These are phyloP conservation scores for Ceratobasidium sp. DNA, from an alignment of 1,284 basidiomycete species.

Conservation along the genomic window DNA sequence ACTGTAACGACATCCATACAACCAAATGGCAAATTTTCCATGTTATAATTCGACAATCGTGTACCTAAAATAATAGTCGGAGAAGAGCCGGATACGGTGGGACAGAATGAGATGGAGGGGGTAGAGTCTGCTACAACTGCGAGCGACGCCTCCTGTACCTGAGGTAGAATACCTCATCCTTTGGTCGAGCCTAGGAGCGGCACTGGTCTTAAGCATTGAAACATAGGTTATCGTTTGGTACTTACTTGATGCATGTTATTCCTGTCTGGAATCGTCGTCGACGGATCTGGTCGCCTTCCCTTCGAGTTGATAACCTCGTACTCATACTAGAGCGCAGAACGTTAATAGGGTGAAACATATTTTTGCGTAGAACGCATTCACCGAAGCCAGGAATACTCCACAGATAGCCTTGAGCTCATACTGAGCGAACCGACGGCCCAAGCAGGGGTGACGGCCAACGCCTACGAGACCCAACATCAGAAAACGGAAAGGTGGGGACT, in stretches of 20 bases:
- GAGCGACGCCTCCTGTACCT: conserved; percentile 10
- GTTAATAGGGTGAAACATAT: not conserved
- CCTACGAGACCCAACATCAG: not conserved
- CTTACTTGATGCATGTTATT: conserved; percentile 37
- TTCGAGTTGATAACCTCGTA: conserved; percentile 9
- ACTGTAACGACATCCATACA: no score
- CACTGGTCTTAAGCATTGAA: not conserved
- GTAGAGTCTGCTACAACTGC: not conserved
- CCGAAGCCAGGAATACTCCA: conserved; percentile 18
- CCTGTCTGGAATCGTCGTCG: conserved; percentile 22
- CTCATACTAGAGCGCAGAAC: not conserved
- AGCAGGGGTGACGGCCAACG: conserved; percentile 27
- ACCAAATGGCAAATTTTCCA: no score
- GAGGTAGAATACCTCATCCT: conserved; percentile 13
- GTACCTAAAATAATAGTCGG: no score
- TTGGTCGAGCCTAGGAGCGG: conserved; percentile 21
- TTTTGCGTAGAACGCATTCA: not conserved
- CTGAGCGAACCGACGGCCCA: conserved; percentile 26
- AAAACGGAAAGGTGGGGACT: not conserved
- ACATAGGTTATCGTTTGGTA: not conserved
- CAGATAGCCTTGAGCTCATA: conserved; percentile 29
- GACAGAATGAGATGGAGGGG: not conserved
- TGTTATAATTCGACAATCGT: no score
- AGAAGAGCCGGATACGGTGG: not conserved
- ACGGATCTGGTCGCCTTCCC: conserved; percentile 13